Evolutionary conservation across 495 filamentous ascomycete species (phyloP).

Genomic region (Lophium mytilinum): DNA sequence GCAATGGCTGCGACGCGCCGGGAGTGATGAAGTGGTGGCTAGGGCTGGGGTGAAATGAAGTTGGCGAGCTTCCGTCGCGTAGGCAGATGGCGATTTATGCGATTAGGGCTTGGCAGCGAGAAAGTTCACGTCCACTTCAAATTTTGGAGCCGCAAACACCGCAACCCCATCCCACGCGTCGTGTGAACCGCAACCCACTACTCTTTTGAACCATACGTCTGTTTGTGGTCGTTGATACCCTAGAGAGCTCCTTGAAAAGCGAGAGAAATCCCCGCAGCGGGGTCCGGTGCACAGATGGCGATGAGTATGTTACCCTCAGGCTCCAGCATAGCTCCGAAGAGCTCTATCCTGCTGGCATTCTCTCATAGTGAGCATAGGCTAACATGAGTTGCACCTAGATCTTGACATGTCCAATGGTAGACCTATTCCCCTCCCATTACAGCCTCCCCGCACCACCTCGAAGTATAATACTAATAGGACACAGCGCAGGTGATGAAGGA

Average conservation of each 20-base stretch:
- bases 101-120: background rate
- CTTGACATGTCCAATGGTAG: slow-evolving; percentile 69
- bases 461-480: background rate
- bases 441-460: background rate
- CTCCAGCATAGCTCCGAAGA: slow-evolving; percentile 15
- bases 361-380: background rate
- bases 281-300: slow-evolving; percentile 44
- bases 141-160: slow-evolving; percentile 1
- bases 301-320: slow-evolving; percentile 47
- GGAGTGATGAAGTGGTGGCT: background rate
- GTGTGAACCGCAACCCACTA: background rate
- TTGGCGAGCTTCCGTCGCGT: background rate
- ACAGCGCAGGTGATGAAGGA: slow-evolving; percentile 73
- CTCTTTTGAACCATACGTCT: background rate
- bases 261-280: slow-evolving; percentile 32
- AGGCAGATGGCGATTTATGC: background rate
- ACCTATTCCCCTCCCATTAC: slow-evolving; percentile 11
- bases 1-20: background rate
- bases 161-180: background rate
- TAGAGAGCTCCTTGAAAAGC: slow-evolving; percentile 2
- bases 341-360: slow-evolving; percentile 5
- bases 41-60: background rate
- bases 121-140: slow-evolving; percentile 1
- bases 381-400: slow-evolving; percentile 38
- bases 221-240: background rate